Evolutionary conservation across 192 early-diverging fungal species (phyloP).

Genomic region (Phycomyces blakesleeanus): DNA sequence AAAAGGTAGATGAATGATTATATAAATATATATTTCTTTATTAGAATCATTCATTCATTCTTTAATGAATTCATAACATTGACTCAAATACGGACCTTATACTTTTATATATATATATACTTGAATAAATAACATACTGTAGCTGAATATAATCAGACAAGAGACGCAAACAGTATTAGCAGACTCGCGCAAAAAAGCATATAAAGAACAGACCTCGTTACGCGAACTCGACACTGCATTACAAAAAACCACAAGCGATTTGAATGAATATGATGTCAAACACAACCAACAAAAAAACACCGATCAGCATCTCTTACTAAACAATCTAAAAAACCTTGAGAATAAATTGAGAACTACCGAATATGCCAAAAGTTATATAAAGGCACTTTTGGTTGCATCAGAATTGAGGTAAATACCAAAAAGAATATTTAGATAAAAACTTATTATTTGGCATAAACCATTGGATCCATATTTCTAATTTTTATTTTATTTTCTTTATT

Average conservation of each 20-base stretch:
- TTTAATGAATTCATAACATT: neutral
- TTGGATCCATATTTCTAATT: no score
- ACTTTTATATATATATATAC: no score
- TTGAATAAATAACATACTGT: no score
- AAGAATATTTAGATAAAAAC: no score
- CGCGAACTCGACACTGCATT: neutral
- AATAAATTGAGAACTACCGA: constrained; percentile 2
- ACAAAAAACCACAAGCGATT: neutral
- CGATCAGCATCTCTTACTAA: neutral
- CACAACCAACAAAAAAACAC: neutral
- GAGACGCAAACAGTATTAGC: neutral
- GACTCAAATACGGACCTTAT: neutral
- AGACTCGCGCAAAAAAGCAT: neutral
- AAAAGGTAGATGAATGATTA: constrained; percentile 6
- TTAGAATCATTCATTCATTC: neutral
- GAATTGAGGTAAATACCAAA: constrained; percentile 47
- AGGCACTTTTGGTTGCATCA: constrained; percentile 37
- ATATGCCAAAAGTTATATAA: constrained; percentile 30
- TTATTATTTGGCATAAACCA: no score
- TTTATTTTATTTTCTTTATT: neutral
- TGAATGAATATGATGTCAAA: neutral
- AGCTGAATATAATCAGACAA: neutral
- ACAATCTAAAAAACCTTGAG: constrained; percentile 5
- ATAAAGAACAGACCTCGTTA: neutral
- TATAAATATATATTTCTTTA: neutral